Percentiles rank a stretch among this genome's conserved stretches.
Conservation (phyloP, 441 rosid species). For the Populus tomentosa region DNA sequence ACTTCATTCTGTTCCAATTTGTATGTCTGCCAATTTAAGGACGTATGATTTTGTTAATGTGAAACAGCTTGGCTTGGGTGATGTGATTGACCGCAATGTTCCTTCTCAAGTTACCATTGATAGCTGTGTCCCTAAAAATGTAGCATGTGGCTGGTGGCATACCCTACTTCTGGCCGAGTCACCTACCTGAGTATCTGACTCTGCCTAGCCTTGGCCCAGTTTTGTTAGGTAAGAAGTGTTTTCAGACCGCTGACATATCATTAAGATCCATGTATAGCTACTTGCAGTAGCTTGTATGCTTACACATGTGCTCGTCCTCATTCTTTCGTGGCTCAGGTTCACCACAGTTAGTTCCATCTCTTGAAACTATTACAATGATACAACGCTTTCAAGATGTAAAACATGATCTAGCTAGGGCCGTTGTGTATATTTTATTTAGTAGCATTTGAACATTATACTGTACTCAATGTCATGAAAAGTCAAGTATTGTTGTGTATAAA, state of each 20-base stretch:
- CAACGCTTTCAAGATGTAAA: constrained; percentile 11
- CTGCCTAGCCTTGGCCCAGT: constrained; percentile 30
- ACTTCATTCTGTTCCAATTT: neutral
- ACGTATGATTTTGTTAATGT: constrained; percentile 3
- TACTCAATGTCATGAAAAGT: neutral
- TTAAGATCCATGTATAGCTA: constrained; percentile 21
- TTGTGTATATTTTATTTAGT: constrained; percentile 18
- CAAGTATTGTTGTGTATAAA: neutral
- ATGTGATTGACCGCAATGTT: constrained; percentile 74
- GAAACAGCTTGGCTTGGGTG: constrained; percentile 90
- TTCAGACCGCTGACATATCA: constrained; percentile 3
- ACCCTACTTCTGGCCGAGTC: constrained; percentile 70
- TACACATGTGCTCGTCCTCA: constrained; percentile 16
- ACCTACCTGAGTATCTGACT: constrained; percentile 39
- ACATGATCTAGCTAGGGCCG: constrained; percentile 17
- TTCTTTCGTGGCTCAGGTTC: constrained; percentile 26
- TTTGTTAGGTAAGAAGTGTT: constrained; percentile 53
- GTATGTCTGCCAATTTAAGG: neutral
- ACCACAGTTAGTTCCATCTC: constrained; percentile 9
- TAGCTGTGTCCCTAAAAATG: constrained; percentile 55
- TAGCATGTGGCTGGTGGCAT: constrained; percentile 99
- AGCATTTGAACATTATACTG: neutral
- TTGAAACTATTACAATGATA: neutral
- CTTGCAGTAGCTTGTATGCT: constrained; percentile 17
- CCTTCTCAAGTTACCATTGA: constrained; percentile 68